These are phyloP conservation scores for Pseudogymnoascus sp. DNA, from an alignment of 2,329 filamentous ascomycete species.

Conservation along the genomic window DNA sequence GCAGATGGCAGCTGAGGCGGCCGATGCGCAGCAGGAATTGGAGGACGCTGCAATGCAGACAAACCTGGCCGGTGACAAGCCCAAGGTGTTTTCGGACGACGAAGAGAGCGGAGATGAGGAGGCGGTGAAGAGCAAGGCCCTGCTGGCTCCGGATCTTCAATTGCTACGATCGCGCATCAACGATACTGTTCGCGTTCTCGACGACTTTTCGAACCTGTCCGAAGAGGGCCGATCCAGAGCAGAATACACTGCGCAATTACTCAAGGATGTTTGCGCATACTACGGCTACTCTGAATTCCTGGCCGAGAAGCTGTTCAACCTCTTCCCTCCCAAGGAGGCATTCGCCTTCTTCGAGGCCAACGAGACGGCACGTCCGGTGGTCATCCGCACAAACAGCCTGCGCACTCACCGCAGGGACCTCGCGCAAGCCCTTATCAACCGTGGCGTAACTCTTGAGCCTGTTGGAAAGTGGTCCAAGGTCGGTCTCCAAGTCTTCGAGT, in stretches of 20 bases:
- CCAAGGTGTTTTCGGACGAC: conserved; percentile 55
- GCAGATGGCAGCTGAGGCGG: conserved; percentile 68
- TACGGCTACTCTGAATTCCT: conserved; percentile 93
- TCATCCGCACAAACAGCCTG: conserved; percentile 94
- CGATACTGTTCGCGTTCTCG: conserved; percentile 84
- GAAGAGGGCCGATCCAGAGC: conserved; percentile 74
- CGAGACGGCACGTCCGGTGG: conserved; percentile 86
- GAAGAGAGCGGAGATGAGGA: conserved; percentile 56
- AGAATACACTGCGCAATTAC: conserved; percentile 79
- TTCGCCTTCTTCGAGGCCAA: conserved; percentile 99
- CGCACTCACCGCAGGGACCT: conserved; percentile 70
- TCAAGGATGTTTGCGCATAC: conserved; percentile 91
- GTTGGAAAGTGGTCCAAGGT: conserved; percentile 99
- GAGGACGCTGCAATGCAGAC: conserved; percentile 82
- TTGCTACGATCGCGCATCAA: conserved; percentile 82
- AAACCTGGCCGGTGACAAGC: conserved; percentile 76
- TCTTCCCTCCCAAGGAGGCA: conserved; percentile 88
- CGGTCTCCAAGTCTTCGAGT: conserved; percentile 92
- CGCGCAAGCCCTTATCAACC: conserved; percentile 89
- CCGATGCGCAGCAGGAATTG: conserved; percentile 77
- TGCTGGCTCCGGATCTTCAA: conserved; percentile 83
- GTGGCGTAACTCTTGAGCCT: conserved; percentile 90
- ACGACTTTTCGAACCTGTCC: conserved; percentile 75
- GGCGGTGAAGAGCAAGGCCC: conserved; percentile 50
- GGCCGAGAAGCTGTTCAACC: conserved; percentile 89